These are phyloP conservation scores for Pleoardoris graminearum DNA, from an alignment of 2,329 filamentous ascomycete species.

Conservation along the genomic window DNA sequence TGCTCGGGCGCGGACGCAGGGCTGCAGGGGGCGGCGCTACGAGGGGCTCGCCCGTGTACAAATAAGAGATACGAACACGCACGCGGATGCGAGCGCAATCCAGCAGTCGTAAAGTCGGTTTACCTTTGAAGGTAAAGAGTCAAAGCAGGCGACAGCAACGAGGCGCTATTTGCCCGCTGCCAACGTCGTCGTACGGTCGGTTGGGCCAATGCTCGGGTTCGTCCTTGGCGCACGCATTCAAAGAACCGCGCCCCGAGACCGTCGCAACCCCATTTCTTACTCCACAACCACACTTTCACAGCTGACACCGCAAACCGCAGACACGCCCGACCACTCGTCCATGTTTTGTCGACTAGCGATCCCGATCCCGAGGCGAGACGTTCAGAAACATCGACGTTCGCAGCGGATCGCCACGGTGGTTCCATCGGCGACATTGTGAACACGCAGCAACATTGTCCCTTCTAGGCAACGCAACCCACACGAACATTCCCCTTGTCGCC, in stretches of 20 bases:
- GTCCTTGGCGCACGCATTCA: background rate
- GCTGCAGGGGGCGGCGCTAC: slow-evolving; percentile 1
- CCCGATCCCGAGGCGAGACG: background rate
- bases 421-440: background rate
- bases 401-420: background rate
- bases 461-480: background rate
- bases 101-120: background rate
- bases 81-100: background rate
- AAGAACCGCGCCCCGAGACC: background rate
- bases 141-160: background rate
- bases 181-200: background rate
- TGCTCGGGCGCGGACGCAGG: slow-evolving; percentile 1
- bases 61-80: background rate
- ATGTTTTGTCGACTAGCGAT: no score
- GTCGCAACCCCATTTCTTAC: background rate
- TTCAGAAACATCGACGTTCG: background rate
- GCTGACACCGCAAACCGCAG: background rate
- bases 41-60: background rate
- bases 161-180: slow-evolving; percentile 2
- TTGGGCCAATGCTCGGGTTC: background rate
- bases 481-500: background rate
- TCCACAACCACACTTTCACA: background rate
- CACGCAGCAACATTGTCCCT: slow-evolving; percentile 3
- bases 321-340: background rate
- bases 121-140: background rate